These are phyloP conservation scores for Tanacetum coccineum DNA, from an alignment of 129 eudicot species.

Conservation along the genomic window DNA sequence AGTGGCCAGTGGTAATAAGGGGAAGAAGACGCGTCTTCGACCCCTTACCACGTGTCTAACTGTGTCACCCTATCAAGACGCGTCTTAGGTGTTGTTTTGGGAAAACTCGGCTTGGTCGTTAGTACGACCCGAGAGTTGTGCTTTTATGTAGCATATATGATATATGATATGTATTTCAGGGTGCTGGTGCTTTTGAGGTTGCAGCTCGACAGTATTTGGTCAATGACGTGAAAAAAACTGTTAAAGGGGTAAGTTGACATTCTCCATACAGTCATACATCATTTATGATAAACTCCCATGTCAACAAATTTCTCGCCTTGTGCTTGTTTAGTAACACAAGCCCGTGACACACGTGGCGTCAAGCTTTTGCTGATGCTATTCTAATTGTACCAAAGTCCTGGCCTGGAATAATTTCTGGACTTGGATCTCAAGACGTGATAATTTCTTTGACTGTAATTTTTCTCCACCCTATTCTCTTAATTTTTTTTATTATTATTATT, in stretches of 20 bases:
- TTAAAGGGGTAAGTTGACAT: constrained; percentile 59
- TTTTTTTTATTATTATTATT: constrained; percentile 2
- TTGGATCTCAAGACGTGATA: constrained; percentile 83
- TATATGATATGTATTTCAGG: constrained; percentile 36
- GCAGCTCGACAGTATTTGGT: constrained; percentile 81
- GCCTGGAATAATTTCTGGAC: constrained; percentile 89
- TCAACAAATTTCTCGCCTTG: constrained; percentile 1
- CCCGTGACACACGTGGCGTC: constrained; percentile 86
- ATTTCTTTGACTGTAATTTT: constrained; percentile 65
- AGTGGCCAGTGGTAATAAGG: too few species aligned
- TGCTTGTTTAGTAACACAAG: too few species aligned
- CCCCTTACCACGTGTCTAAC: too few species aligned
- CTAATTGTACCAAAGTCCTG: constrained; percentile 84
- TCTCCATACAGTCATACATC: neutral
- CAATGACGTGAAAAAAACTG: constrained; percentile 84
- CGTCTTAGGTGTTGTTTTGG: too few species aligned
- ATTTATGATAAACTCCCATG: neutral
- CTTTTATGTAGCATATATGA: too few species aligned
- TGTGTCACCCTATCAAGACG: too few species aligned
- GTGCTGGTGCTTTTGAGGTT: constrained; percentile 95
- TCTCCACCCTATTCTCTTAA: neutral
- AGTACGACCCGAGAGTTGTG: too few species aligned
- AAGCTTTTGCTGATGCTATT: constrained; percentile 92
- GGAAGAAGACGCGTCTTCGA: too few species aligned
- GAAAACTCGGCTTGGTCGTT: too few species aligned